These are phyloP conservation scores for Venturia nashicola DNA, from an alignment of 2,329 filamentous ascomycete genomes.

Conservation along the genomic window DNA sequence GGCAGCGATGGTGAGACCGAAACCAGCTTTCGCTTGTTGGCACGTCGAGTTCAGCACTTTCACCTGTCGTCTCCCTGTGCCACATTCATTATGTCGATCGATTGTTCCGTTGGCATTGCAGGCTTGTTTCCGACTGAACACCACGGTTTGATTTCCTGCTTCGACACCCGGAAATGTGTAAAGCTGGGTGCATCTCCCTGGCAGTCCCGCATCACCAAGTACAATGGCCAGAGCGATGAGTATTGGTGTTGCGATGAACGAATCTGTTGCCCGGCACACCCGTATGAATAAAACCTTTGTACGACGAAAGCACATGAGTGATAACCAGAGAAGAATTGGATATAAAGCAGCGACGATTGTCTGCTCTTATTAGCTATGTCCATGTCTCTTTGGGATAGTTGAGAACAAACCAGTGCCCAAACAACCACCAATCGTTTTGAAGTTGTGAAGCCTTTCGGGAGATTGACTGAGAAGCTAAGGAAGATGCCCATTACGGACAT, in stretches of 20 bases:
- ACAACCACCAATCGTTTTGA: constrained; percentile 3
- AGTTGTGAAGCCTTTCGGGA: neutral
- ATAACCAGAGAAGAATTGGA: neutral
- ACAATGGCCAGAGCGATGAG: neutral
- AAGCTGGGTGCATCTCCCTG: neutral
- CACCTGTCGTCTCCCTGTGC: neutral
- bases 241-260: neutral
- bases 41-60: neutral
- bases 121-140: neutral
- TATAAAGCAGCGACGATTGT: neutral
- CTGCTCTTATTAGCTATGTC: neutral
- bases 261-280: constrained; percentile 1
- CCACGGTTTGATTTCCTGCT: neutral
- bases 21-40: neutral
- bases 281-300: neutral
- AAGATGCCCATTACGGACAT: neutral
- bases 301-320: neutral
- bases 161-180: neutral
- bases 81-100: constrained; percentile 3
- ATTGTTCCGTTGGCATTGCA: neutral
- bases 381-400: neutral
- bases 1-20: neutral
- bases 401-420: neutral
- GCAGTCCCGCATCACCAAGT: constrained; percentile 1
- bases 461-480: neutral